Evolutionary conservation across 2,329 filamentous ascomycete species (phyloP), one percentile per base, ranked within the genome.

Genomic region (Colletotrichum sojae): DNA sequence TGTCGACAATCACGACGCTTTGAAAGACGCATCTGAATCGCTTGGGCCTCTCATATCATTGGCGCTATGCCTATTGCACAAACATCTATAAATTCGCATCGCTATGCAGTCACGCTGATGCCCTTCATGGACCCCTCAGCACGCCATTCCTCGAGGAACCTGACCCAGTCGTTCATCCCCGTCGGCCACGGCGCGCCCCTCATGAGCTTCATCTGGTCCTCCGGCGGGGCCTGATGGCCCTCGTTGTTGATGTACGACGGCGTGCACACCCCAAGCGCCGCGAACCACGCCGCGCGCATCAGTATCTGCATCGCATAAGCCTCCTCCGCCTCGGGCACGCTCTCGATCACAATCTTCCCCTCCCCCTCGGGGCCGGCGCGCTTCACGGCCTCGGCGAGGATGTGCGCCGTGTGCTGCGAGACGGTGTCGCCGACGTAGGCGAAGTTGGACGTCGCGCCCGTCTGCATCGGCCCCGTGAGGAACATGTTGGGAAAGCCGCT

Each of bases 401-500:
- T 81, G 62, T 84, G 81, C 0, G 82, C 83, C 5, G 82, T 78
- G 61, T 89, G 85, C 8, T 73, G 74, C 5, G 78, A 74, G 16
- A 79, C 65, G 0, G 76, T 72, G 31, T 83, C 81, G 5, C 83
- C 73, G 1, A 75, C 71, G 45, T 78, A 81, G 48, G 76, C 75
- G 25, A 79, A 79, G 71, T 85, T 86, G 2, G 76, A 73, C 2
- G 78, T 76, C 1, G 78, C 75, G 43, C 76, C 81, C 1, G 77
- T 73, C 75, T 88, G 86, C n/a, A 75, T 63, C 0, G 80, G 73
- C 13, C 83, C 82, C 0, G 81, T 73, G 72, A 84, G 83, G 80
- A 88, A 85, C 54, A 89, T 72, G 71, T 90, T 90, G 1, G 88
- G 88, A 67, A 90, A 90, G 0, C 80, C 82, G 70, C 78, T 77